Conservation (phyloP, 208 protist species). For the Leishmania mexicana region DNA sequence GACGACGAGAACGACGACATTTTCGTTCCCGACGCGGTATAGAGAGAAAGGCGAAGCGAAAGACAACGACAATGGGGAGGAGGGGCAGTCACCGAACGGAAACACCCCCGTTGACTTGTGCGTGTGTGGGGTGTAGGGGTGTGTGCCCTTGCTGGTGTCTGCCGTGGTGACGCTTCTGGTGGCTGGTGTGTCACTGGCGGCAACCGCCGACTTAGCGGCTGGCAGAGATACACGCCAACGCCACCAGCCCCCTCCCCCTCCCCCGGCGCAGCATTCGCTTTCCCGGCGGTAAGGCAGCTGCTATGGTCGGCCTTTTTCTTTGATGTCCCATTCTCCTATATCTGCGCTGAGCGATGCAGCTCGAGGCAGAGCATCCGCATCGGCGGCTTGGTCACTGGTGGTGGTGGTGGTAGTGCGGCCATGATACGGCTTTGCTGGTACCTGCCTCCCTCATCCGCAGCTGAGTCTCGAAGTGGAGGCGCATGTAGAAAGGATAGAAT, state of each 20-base stretch:
- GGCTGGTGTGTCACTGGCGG: background rate
- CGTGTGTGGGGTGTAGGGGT: background rate
- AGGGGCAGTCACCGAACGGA: background rate
- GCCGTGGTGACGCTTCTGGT: background rate
- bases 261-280: background rate
- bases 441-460: background rate
- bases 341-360: background rate
- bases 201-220: background rate
- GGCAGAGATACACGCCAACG: background rate
- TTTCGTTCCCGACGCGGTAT: constrained; percentile 18
- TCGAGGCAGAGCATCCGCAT: background rate
- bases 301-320: background rate
- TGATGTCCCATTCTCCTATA: constrained; percentile 1
- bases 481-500: background rate
- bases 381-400: background rate
- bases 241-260: background rate
- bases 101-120: background rate
- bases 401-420: too few species aligned
- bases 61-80: background rate
- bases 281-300: background rate
- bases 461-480: background rate
- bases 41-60: background rate
- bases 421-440: background rate
- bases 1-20: constrained; percentile 24
- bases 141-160: background rate